Percentiles rank a stretch among this genome's conserved stretches.
These are phyloP conservation scores for Phytophthora rubi DNA, from an alignment of 352 stramenopile genomes.

Conservation along the genomic window DNA sequence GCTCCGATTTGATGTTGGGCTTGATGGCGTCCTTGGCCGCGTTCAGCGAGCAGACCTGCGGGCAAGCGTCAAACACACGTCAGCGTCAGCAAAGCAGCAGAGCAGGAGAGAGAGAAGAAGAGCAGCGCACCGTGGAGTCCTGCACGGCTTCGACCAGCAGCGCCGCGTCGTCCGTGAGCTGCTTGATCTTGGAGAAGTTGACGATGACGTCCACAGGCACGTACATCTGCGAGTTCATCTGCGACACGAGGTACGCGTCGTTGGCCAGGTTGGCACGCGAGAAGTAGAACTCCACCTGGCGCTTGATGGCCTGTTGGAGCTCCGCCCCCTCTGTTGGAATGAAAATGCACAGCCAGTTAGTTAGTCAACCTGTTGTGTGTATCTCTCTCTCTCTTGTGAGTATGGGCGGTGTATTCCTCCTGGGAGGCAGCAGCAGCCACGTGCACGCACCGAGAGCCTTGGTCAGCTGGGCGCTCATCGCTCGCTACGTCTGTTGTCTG, in stretches of 20 bases:
- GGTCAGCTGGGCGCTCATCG: constrained; percentile 35
- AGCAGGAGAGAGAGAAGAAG: background rate
- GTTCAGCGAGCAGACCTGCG: constrained; percentile 77
- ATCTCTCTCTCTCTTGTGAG: background rate
- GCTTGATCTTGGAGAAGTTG: constrained; percentile 88
- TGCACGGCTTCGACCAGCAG: constrained; percentile 76
- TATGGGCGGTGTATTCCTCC: background rate
- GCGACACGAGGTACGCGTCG: constrained; percentile 87
- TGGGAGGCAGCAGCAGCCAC: constrained; percentile 3
- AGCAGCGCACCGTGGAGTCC: constrained; percentile 63
- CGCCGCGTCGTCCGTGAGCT: constrained; percentile 69
- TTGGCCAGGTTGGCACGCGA: constrained; percentile 87
- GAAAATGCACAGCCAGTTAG: background rate
- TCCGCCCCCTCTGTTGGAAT: constrained; percentile 55
- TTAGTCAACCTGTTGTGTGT: background rate
- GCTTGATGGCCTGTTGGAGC: constrained; percentile 83
- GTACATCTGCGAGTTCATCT: constrained; percentile 93
- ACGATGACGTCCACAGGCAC: constrained; percentile 85
- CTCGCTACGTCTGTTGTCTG: constrained; percentile 19
- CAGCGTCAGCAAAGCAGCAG: background rate
- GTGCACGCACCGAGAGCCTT: constrained; percentile 35
- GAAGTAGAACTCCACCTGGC: constrained; percentile 94
- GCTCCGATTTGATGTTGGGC: constrained; percentile 92
- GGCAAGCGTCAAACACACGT: constrained; percentile 2
- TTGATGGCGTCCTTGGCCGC: constrained; percentile 89